Evolutionary conservation across 192 early-diverging fungal genomes (phyloP), one percentile per base, ranked within the genome.

Genomic region (Rhizophagus sp.): DNA sequence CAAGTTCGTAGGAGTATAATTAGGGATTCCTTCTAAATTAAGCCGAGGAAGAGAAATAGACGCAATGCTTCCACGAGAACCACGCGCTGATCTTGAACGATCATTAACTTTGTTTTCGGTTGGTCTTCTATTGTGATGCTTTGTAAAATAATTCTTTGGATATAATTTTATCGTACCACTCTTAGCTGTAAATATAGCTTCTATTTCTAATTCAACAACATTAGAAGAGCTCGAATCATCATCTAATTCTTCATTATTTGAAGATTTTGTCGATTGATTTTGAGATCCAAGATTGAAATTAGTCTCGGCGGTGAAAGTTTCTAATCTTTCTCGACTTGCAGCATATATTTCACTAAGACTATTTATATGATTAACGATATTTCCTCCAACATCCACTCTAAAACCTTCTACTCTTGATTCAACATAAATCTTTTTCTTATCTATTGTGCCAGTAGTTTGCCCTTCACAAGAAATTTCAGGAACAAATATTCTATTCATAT

Each of bases 321-420:
- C 87, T 25, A 93, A 90, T 36, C 87, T 83, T 64, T 83, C 87
- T 84, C 86, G 87, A 63, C 91, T 91, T 44, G 81, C 84, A 39
- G 87, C 85, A 79, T 92, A 94, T 24, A 95, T 90, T 19, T 85
- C 88, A 17, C 81, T 84, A 10, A 95, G 84, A 15, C 82, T 85
- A 80, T 91, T 92, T 70, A 93, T 82, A 82, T 93, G 89, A 19
- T 89, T 88, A 0, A 91, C 86, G 73, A 95, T 87, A 15, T 83
- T 84, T 13, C 91, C 88, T 73, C 93, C 92, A 44, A 95, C 80
- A 50, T 94, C 91, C 11, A 95, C 75, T 65, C 92, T 89, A 79
- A 95, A 95, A 5, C 94, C 94, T 57, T 87, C 85, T 3, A 94
- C 90, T 4, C 86, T 78, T 2, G 91, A 89, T 73, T 88, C 81